Base-by-base conservation (phyloP, 805 yeast genomes). In the Cyberlindnera xishuangbannaensis region DNA sequence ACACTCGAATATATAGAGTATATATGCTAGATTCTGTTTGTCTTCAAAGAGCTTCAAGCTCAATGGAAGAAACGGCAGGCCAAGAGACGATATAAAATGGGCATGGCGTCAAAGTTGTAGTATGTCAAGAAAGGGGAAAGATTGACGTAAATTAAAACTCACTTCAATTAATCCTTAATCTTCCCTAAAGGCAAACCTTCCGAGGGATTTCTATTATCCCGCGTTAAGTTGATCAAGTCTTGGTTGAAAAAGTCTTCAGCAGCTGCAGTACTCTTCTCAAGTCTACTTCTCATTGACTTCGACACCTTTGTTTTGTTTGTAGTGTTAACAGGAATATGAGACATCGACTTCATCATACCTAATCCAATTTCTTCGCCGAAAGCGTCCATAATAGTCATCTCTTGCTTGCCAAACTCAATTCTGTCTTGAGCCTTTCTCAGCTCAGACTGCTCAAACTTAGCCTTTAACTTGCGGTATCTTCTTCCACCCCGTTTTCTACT, bases 401-500 rank as follows among this genome's bases (percentile, higher is more conserved):
- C 95, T 41, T 69, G 65, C 46, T 78, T 71, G 6, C 95, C 96
- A 60, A 90, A 88, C 26, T 69, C 81, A 74, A 88, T 70, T 50
- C 83, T 73, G 53, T 90, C 87, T 49, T 85, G 95, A 3, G 95
- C 82, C 44, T 76, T 80, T 22, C 87, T 77, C 27, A 83, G 54
- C 34, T 87, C 95, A 0, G 95, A 80, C 69, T 83, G 70, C 48
- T 78, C 79, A 58, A 81, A 78, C 50, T 83, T 77, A 51, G 86
- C 83, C 55, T 84, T 86, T 62, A 76, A 71, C 56, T 86, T 87
- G 31, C 95, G 67, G 45, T 82, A 69, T 36, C 90, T 62, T 43
- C 77, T 65, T 1, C 98, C 98, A 2, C 94, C 97, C 47, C 98
- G 67, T 46, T 79, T 83, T 58, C 85, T 84, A 5, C 90, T 77